phyloP scores from a whole-genome alignment of 2,329 filamentous ascomycete genomes.

The Botrytis elliptica region DNA sequence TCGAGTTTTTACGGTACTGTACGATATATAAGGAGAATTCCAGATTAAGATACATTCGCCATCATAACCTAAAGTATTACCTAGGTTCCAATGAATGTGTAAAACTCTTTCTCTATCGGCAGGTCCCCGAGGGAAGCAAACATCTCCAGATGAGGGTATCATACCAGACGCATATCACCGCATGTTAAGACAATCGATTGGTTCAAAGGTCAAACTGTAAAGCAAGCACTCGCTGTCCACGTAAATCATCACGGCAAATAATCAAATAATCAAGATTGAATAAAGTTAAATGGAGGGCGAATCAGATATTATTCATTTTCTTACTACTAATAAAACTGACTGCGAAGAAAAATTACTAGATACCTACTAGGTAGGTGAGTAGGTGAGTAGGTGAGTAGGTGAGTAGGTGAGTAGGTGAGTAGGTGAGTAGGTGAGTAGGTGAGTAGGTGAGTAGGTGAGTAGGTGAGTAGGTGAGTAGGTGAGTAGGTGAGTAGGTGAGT shows the following conservation, averaged over 20 bases:
- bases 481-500: too few relatives aligned
- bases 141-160: neutral
- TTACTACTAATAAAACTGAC: neutral
- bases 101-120: neutral
- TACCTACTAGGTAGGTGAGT: neutral
- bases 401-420: too few relatives aligned
- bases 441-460: too few relatives aligned
- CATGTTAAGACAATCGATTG: neutral
- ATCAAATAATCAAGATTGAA: neutral
- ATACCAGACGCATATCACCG: neutral
- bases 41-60: neutral
- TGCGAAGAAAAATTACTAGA: neutral
- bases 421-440: too few relatives aligned
- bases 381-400: too few relatives aligned
- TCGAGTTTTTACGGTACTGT: too few relatives aligned
- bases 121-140: neutral
- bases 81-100: neutral
- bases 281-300: too few relatives aligned
- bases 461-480: too few relatives aligned
- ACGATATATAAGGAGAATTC: neutral
- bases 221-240: neutral
- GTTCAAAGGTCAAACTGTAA: neutral
- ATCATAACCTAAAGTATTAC: neutral
- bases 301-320: neutral
- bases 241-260: neutral